Conservation (phyloP, 2,329 filamentous ascomycete genomes). For the Sclerotiophoma versabilis region DNA sequence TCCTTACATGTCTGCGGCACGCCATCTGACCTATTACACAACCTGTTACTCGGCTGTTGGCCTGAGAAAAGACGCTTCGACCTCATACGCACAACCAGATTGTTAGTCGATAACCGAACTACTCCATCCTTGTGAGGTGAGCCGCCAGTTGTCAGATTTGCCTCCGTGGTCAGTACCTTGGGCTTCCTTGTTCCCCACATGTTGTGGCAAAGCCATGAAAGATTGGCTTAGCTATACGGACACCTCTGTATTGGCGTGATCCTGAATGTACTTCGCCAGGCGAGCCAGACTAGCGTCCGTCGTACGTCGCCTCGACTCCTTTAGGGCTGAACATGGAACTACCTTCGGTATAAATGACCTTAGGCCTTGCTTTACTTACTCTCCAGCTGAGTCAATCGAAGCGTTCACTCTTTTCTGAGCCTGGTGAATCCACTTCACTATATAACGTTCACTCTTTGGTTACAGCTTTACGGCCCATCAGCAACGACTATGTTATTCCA, state of each 20-base stretch:
- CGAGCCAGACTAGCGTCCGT: neutral
- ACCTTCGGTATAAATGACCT: slow-evolving; percentile 14
- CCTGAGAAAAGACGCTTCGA: slow-evolving; percentile 1
- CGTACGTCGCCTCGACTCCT: slow-evolving; percentile 1
- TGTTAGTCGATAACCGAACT: slow-evolving; percentile 3
- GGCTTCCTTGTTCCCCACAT: neutral
- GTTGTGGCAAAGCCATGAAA: slow-evolving; percentile 4
- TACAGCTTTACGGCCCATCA: neutral
- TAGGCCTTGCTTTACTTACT: slow-evolving; percentile 17
- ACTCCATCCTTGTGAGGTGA: slow-evolving; percentile 19
- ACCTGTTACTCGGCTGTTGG: neutral
- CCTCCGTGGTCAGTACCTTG: neutral
- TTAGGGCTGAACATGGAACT: neutral
- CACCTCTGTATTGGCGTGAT: slow-evolving; percentile 2
- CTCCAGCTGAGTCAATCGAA: slow-evolving; percentile 11
- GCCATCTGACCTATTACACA: slow-evolving; percentile 22
- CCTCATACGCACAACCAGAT: neutral
- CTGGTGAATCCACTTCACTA: neutral
- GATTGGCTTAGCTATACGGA: slow-evolving; percentile 2
- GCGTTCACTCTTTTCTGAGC: neutral
- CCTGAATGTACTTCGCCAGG: slow-evolving; percentile 1
- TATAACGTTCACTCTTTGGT: slow-evolving; percentile 3
- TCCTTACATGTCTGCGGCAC: slow-evolving; percentile 3
- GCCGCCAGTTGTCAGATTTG: slow-evolving; percentile 10
- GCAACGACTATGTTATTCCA: slow-evolving; percentile 35